Base-by-base conservation (phyloP, 176 grass and related monocot genomes). In the Carex littledalei region DNA sequence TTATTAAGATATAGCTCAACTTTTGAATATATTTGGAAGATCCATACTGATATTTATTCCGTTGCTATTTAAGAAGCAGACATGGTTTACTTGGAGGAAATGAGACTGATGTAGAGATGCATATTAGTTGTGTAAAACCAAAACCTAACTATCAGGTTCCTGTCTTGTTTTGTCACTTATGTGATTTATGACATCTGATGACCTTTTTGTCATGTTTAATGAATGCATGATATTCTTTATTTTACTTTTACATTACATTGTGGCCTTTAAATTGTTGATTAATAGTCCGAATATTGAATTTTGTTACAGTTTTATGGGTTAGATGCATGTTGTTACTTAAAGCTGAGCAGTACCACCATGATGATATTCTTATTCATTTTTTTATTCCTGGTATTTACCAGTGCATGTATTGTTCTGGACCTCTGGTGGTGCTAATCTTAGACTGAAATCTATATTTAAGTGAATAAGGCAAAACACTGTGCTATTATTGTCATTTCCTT, bases 111-210 rank as follows among this genome's bases (percentile, higher is more conserved):
- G 61, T 29, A 7, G 61, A 54, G 17, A 67, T 83, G 80, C 24
- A 29, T 82, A 74, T 67, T 83, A 47, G 61, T 67, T 56, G 54
- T 69, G 49, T 68, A 52, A 47, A 83, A 67, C 59, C 81, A 83
- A 83, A 83, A 67, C 81, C 81, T 69, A 69, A 83, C 37, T 55
- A 49, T 83, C 81, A 83, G 39, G 81, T 68, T 67, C 63, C 54
- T 9, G 17, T 68, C 43, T 68, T 69, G 45, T 83, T 83, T 83
- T 67, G 63, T 21, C 55, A 67, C 20, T 83, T 83, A 21, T 67
- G 37, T 32, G 60, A 83, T n/a, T 3, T 50, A 63, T 64, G 39
- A 69, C 61, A 34, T 54, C 4, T 83, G 20, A 34, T 10, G 18
- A 67, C 64, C 15, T 31, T 67, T 32, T 52, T 83, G 60, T 83